These are phyloP conservation scores for Penicillium samsonianum DNA, from an alignment of 495 filamentous ascomycete genomes.

Conservation along the genomic window DNA sequence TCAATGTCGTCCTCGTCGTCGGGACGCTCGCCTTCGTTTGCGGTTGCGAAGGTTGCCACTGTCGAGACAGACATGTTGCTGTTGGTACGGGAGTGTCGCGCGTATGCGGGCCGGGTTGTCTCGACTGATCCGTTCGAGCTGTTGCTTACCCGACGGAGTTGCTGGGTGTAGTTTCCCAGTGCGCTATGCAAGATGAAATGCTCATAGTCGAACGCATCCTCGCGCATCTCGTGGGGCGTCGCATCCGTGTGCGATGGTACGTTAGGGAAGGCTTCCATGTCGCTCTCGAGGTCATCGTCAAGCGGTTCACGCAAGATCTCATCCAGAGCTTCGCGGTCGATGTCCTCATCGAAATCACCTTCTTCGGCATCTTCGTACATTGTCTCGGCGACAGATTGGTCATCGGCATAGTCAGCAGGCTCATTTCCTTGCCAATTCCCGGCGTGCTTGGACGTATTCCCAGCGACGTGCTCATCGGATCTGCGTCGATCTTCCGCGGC, in stretches of 20 bases:
- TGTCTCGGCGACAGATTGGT: conserved; percentile 49
- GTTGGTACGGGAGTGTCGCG: conserved; percentile 45
- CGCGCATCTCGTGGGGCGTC: conserved; percentile 83
- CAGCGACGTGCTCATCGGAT: conserved; percentile 2
- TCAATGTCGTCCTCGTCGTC: conserved; percentile 48
- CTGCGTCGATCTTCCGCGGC: conserved; percentile 5
- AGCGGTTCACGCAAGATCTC: conserved; percentile 47
- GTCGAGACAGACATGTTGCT: conserved; percentile 75
- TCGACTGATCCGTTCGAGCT: conserved; percentile 72
- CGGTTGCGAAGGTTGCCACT: conserved; percentile 80
- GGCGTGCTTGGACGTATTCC: conserved; percentile 13
- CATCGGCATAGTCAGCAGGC: conserved; percentile 29
- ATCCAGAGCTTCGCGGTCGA: conserved; percentile 50
- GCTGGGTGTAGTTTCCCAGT: conserved; percentile 65
- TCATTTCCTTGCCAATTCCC: conserved; percentile 13
- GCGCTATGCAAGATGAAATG: conserved; percentile 91
- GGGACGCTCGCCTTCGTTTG: conserved; percentile 60
- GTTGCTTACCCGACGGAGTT: conserved; percentile 57
- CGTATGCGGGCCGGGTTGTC: conserved; percentile 58
- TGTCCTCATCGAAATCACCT: conserved; percentile 51
- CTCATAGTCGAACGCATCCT: conserved; percentile 97
- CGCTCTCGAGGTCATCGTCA: conserved; percentile 39
- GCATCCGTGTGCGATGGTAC: conserved; percentile 25
- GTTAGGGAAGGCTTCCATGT: conserved; percentile 5
- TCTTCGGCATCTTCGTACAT: conserved; percentile 63